Conservation (phyloP, 208 protist species). For the Leishmania tarentolae region DNA sequence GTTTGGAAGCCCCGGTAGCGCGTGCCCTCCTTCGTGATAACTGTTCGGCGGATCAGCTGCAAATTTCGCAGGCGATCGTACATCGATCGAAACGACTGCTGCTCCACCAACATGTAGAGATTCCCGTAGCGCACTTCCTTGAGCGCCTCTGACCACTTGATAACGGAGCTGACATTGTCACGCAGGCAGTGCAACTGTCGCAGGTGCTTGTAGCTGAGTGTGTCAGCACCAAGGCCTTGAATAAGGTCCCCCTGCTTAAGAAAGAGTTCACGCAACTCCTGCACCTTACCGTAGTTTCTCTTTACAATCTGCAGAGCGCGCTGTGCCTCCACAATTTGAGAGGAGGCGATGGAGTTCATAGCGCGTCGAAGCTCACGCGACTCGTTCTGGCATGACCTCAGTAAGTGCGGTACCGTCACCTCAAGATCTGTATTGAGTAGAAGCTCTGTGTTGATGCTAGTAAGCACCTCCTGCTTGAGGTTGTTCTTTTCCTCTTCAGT, state of each 20-base stretch:
- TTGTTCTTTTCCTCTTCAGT: slow-evolving; percentile 52
- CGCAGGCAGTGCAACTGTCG: slow-evolving; percentile 77
- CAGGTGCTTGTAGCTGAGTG: slow-evolving; percentile 69
- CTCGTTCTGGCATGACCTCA: slow-evolving; percentile 75
- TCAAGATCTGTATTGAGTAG: slow-evolving; percentile 70
- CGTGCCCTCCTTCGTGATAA: slow-evolving; percentile 60
- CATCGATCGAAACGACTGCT: slow-evolving; percentile 59
- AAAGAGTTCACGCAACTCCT: slow-evolving; percentile 68
- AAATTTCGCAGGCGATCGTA: slow-evolving; percentile 69
- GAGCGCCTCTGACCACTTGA: slow-evolving; percentile 80
- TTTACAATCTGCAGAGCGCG: slow-evolving; percentile 75
- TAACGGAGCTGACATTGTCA: slow-evolving; percentile 81
- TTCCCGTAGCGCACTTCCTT: slow-evolving; percentile 84
- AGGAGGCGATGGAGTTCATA: slow-evolving; percentile 81
- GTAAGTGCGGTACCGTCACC: slow-evolving; percentile 72
- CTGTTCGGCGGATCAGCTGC: slow-evolving; percentile 74
- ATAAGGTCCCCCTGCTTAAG: slow-evolving; percentile 81
- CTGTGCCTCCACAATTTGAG: slow-evolving; percentile 80
- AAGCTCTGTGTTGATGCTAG: slow-evolving; percentile 79
- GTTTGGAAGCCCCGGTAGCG: slow-evolving; percentile 64
- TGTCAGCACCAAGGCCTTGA: slow-evolving; percentile 66
- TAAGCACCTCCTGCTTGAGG: slow-evolving; percentile 71
- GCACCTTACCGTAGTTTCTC: slow-evolving; percentile 59
- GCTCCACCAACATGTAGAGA: slow-evolving; percentile 61
- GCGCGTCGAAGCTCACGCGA: slow-evolving; percentile 72